These are phyloP conservation scores for Aspergillus fructus DNA, from an alignment of 2,329 filamentous ascomycete genomes.

Conservation along the genomic window DNA sequence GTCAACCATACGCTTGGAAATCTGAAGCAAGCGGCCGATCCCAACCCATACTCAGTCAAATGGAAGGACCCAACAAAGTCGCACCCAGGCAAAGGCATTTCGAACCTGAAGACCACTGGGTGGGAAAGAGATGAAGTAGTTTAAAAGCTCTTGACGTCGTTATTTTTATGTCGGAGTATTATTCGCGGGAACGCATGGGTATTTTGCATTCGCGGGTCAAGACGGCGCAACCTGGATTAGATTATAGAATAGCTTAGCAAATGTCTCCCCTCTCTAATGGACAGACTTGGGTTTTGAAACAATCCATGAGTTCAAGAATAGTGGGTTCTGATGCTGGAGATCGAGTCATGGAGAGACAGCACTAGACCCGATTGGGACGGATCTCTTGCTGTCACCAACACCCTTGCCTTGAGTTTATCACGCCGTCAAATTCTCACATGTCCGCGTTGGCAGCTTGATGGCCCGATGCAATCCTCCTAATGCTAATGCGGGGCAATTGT, in stretches of 20 bases:
- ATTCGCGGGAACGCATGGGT: neutral
- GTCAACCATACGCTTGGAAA: constrained; percentile 96
- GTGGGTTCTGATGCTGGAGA: neutral
- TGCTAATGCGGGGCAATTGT: neutral
- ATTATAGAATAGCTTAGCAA: neutral
- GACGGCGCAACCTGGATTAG: neutral
- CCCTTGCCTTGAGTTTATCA: neutral
- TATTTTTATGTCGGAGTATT: neutral
- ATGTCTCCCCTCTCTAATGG: constrained; percentile 4
- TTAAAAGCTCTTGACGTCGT: constrained; percentile 24
- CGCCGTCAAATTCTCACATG: neutral
- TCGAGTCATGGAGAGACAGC: neutral
- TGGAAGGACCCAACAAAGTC: constrained; percentile 69
- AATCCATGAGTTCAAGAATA: neutral
- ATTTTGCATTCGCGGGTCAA: neutral
- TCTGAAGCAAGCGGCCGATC: constrained; percentile 78
- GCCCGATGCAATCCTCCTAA: neutral
- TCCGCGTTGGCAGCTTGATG: neutral
- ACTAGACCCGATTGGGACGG: neutral
- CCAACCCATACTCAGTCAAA: constrained; percentile 84
- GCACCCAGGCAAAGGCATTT: constrained; percentile 69
- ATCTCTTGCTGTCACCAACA: neutral
- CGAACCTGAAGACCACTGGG: constrained; percentile 65
- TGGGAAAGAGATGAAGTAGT: constrained; percentile 84
- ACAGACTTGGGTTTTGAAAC: neutral